These are phyloP conservation scores for Clathrus columnatus DNA, from an alignment of 768 basidiomycete genomes.

Conservation along the genomic window DNA sequence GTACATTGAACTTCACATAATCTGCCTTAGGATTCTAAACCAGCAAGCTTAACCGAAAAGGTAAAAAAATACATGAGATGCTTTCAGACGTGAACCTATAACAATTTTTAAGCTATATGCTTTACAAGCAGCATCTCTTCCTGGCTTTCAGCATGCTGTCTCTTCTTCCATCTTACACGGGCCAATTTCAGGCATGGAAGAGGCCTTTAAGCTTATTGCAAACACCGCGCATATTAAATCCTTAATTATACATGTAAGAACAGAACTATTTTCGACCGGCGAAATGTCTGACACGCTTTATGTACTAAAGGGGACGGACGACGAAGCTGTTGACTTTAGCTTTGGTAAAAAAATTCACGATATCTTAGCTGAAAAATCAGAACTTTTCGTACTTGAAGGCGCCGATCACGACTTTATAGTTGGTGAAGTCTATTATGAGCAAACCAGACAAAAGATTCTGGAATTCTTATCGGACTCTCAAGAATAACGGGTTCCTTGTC, in stretches of 20 bases:
- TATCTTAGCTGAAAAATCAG: too few relatives aligned
- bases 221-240: slow-evolving; percentile 7
- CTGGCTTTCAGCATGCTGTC: slow-evolving; percentile 12
- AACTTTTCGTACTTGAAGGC: slow-evolving; percentile 15
- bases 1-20: not conserved
- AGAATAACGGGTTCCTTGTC: too few relatives aligned
- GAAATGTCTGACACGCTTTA: not conserved
- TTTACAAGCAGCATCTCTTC: slow-evolving; percentile 11
- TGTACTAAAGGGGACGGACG: slow-evolving; percentile 15
- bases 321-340: slow-evolving; percentile 11
- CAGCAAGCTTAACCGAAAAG: not conserved
- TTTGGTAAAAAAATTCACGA: slow-evolving; percentile 7
- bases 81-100: not conserved
- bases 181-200: slow-evolving; percentile 18
- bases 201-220: slow-evolving; percentile 18
- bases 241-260: slow-evolving; percentile 13
- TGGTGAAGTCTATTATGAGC: not conserved
- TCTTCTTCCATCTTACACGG: slow-evolving; percentile 17
- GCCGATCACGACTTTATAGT: slow-evolving; percentile 18
- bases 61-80: not conserved
- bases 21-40: not conserved
- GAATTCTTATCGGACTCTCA: slow-evolving; percentile 5
- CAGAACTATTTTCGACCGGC: not conserved
- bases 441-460: not conserved
- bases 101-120: not conserved